Evolutionary conservation across 129 eudicot genomes (phyloP).

Genomic region (Tagetes erecta): DNA sequence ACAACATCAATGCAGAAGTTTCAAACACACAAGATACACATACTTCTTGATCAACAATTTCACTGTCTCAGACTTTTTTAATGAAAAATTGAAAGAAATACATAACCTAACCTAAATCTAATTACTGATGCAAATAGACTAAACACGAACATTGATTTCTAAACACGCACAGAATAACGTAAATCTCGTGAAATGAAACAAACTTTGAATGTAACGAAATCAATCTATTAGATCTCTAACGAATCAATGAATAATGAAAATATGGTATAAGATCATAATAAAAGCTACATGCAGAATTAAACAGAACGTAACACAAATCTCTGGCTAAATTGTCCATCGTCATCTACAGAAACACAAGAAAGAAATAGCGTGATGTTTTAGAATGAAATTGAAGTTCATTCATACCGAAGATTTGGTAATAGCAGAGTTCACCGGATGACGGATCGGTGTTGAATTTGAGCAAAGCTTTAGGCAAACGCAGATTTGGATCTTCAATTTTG

Average conservation of each 20-base stretch:
- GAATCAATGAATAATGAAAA: not conserved
- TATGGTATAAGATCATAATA: not conserved
- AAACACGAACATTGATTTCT: not conserved
- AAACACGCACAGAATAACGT: not conserved
- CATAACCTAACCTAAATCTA: not conserved
- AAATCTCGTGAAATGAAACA: not conserved
- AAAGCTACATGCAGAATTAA: not conserved
- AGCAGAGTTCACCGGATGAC: conserved; percentile 2
- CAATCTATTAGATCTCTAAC: not conserved
- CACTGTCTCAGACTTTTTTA: not conserved
- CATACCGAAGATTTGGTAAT: conserved; percentile 16
- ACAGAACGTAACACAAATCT: not conserved
- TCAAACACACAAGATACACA: too few species aligned
- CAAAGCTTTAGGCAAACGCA: not conserved
- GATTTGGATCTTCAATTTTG: conserved; percentile 12
- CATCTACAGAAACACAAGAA: not conserved
- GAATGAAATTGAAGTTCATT: not conserved
- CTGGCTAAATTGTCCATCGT: not conserved
- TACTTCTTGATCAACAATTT: not conserved
- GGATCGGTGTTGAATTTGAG: conserved; percentile 3
- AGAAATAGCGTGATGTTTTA: not conserved
- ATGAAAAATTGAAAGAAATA: not conserved
- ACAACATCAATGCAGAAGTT: not conserved
- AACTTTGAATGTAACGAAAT: not conserved
- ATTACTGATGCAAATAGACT: not conserved